Percentiles rank a stretch among this genome's conserved stretches.
These are phyloP conservation scores for Mycena chlorophos DNA, from an alignment of 768 basidiomycete species.

Conservation along the genomic window DNA sequence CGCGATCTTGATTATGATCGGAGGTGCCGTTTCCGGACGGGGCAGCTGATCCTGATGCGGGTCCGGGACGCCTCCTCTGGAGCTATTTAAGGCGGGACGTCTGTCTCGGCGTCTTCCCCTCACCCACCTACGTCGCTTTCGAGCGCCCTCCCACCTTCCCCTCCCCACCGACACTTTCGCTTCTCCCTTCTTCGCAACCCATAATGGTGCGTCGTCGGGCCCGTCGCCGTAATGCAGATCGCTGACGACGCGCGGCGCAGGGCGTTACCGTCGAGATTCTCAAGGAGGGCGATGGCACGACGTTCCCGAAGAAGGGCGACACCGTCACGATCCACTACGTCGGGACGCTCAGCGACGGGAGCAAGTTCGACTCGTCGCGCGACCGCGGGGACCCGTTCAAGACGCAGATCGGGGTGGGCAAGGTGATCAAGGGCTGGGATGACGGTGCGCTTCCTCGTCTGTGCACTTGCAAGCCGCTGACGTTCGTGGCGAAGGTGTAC, in stretches of 20 bases:
- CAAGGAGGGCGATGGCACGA: constrained; percentile 58
- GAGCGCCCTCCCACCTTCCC: neutral
- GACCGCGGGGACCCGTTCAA: constrained; percentile 70
- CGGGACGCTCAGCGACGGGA: constrained; percentile 66
- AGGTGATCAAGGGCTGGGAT: constrained; percentile 90
- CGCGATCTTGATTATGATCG: too few species aligned
- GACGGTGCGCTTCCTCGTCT: constrained; percentile 56
- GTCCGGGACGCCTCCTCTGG: too few species aligned
- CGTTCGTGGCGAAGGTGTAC: constrained; percentile 69
- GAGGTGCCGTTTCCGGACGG: too few species aligned
- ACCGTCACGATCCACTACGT: constrained; percentile 77
- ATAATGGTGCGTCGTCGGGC: neutral
- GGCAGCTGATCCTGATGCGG: too few species aligned
- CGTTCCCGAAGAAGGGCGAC: constrained; percentile 71
- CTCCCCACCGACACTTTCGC: neutral
- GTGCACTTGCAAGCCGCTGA: constrained; percentile 5
- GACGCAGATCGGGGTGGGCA: constrained; percentile 74
- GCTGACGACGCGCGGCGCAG: constrained; percentile 35
- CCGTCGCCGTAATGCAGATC: neutral
- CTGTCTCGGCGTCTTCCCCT: too few species aligned
- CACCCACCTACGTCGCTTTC: neutral
- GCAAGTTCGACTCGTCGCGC: constrained; percentile 72
- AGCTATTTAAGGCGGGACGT: too few species aligned
- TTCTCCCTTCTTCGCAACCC: neutral
- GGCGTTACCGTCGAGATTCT: constrained; percentile 69